Evolutionary conservation across 2,329 filamentous ascomycete genomes (phyloP), one percentile per base, ranked within the genome.

Genomic region (Cordyceps fumosorosea): DNA sequence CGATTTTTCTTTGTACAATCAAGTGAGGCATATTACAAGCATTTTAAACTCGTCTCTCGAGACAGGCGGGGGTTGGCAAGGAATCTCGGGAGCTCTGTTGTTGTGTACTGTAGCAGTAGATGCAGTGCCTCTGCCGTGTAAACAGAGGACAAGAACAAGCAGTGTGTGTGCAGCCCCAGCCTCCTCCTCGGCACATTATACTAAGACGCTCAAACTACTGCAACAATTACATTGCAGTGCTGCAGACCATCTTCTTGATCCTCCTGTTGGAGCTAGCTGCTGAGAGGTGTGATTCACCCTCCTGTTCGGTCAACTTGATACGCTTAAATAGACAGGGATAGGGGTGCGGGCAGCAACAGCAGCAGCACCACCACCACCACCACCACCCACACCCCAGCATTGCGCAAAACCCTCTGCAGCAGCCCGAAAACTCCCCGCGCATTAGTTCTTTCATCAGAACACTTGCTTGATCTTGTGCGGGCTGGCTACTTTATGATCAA

Each of bases 371-470:
- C 50, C 37, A n/a, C n/a, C n/a, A n/a, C n/a, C n/a, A n/a, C n/a
- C n/a, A n/a, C n/a, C n/a, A 53, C 56, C 29, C 47, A 53, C 48
- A 42, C 57, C 57, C 50, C 37, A n/a, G 50, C 40, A 60, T 54
- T 60, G 34, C 57, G 34, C 57, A 60, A 53, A 54, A 26, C 11
- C 50, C 40, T 42, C 26, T 60, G 57, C 40, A n/a, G 24, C 24
- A 24, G 50, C 47, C 50, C 57, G 24, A 47, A 11, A 53, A 22
- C 37, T 47, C 50, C 50, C 26, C n/a, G 26, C 40, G 34, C 47
- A 29, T 50, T n/a, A 29, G 29, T 37, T 24, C n/a, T 44, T n/a
- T 44, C 40, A 44, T 29, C 5, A 29, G 26, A 6, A 3, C 26
- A 18, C 6, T 44, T 44, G 14, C 40, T n/a, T 7, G 40, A 5